These are phyloP conservation scores for Schoenoplectus triqueter DNA, from an alignment of 202 grass and related monocot species.

Conservation along the genomic window DNA sequence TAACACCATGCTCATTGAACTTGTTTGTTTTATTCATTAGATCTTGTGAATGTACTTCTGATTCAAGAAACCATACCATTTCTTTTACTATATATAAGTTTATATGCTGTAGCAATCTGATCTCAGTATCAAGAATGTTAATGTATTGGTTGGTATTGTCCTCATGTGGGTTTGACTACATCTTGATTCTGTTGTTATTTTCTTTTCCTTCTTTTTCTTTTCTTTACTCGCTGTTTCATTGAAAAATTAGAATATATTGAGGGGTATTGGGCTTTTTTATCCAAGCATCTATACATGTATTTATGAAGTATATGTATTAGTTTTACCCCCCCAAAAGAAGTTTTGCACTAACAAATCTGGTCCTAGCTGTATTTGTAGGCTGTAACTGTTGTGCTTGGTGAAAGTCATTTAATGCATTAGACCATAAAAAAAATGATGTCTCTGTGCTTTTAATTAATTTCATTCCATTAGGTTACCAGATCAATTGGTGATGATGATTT, in stretches of 20 bases:
- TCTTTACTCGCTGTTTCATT: not conserved
- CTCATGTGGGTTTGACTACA: not conserved
- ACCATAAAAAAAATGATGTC: not conserved
- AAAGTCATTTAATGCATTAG: not conserved
- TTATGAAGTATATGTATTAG: not conserved
- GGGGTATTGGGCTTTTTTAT: not conserved
- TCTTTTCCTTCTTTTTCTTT: not conserved
- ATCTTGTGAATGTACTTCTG: not conserved
- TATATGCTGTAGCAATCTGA: not conserved
- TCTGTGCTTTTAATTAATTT: constrained; percentile 30
- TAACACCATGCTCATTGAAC: constrained; percentile 17
- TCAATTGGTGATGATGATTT: constrained; percentile 97
- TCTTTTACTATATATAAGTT: not conserved
- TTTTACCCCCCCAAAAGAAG: not conserved
- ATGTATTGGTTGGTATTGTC: not conserved
- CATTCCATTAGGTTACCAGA: constrained; percentile 79
- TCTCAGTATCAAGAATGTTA: not conserved
- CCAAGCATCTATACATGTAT: not conserved
- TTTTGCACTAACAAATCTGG: not conserved
- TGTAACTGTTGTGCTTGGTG: not conserved
- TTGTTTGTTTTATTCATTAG: constrained; percentile 7
- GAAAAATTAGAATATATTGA: not conserved
- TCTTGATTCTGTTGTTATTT: not conserved
- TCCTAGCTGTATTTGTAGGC: not conserved
- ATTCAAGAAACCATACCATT: not conserved